Conservation (phyloP, 2,329 filamentous ascomycete species). For the Aspergillus hiratsukae region DNA sequence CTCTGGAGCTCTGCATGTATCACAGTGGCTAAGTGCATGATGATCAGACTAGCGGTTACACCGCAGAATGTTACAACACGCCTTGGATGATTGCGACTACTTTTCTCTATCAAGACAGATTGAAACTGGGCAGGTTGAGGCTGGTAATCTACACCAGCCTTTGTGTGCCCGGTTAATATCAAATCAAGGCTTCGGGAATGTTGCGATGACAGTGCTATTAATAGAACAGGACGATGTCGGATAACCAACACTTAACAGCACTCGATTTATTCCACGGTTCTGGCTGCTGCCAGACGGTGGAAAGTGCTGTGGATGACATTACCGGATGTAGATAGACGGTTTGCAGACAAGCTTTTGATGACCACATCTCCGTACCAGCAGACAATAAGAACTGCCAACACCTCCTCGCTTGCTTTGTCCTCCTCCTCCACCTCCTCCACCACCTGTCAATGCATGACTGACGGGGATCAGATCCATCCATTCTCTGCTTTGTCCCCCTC, state of each 20-base stretch:
- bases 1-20: not conserved
- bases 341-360: not conserved
- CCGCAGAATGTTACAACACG: constrained; percentile 7
- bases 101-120: not conserved
- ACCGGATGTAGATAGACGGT: not conserved
- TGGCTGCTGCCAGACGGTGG: not conserved
- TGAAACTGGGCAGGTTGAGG: not conserved
- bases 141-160: not conserved
- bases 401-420: not conserved
- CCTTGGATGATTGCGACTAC: not conserved
- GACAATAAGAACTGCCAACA: too few relatives aligned
- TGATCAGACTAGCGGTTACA: constrained; percentile 2
- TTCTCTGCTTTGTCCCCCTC: not conserved
- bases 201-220: not conserved
- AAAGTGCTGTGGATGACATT: not conserved
- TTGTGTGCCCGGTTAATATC: too few relatives aligned
- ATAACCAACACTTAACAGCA: not conserved
- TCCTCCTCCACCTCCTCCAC: not conserved
- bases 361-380: not conserved
- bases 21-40: not conserved
- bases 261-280: not conserved
- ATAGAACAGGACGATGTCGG: not conserved
- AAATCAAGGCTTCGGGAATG: too few relatives aligned
- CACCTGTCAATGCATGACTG: not conserved
- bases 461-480: not conserved